Base-by-base conservation (phyloP, 768 basidiomycete genomes). In the Asterophora parasitica region DNA sequence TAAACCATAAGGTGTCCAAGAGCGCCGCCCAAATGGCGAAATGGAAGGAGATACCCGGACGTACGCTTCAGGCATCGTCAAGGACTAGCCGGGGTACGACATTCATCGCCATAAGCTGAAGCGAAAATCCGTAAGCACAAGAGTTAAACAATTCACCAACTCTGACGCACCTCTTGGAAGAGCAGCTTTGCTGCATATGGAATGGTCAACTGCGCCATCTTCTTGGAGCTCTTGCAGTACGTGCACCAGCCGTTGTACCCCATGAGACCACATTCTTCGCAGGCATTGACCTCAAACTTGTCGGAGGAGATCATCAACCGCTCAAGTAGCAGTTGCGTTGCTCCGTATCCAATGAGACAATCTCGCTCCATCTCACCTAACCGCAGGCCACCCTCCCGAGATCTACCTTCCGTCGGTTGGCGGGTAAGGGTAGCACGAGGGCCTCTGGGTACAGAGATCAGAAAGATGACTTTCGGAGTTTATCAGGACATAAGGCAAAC, bases 331-430 rank as follows among this genome's bases (percentile, higher is more conserved):
- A 99, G 77, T 60, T 98, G 95, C 0, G 94, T 95, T 8, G 96
- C 96, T n/a, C 96, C 96, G 59, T 99, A 91, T 33, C 95, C 96
- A 59, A 97, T 95, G 34, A 97, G 74, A 65, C 96, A 99, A 68
- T 99, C 96, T 38, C 96, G 85, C 63, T 99, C 96, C 96, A 99
- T 99, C 70, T 99, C 96, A 42, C 96, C 96, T 12, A 99, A 74
- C 38, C 96, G 90, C 54, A 99, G 70, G 51, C 96, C 96, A 62
- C 96, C 96, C 67, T 98, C 96, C 44, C 96, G 84, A 46, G 93
- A 96, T 46, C 96, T 84, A 69, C 96, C 96, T 69, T 99, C 96
- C 1, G 96, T 99, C 4, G 96, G 96, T 66, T 99, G 96, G 36
- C 96, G 83, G 2, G 96, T 99, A 44, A 99, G 70, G 16, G 92